Percentiles rank a stretch among this genome's conserved stretches.
These are phyloP conservation scores for Xylaria arbuscula DNA, from an alignment of 2,329 filamentous ascomycete species.

Conservation along the genomic window DNA sequence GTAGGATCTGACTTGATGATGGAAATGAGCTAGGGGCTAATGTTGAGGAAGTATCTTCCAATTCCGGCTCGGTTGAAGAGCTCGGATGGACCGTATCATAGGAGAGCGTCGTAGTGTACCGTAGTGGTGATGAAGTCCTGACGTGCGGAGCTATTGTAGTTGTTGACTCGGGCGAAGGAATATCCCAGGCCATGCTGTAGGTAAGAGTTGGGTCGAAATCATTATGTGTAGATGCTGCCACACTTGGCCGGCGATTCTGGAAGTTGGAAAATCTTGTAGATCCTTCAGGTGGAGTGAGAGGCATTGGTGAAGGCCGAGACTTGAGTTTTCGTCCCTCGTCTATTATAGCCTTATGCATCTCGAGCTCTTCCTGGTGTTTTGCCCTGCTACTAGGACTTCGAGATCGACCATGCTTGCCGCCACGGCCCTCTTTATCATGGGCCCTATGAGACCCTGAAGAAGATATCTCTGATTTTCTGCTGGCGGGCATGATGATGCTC, in stretches of 20 bases:
- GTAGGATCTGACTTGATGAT: constrained; percentile 59
- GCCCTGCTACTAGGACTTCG: constrained; percentile 34
- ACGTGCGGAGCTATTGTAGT: constrained; percentile 40
- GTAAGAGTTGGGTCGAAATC: constrained; percentile 57
- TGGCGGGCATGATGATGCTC: constrained; percentile 45
- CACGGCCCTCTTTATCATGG: constrained; percentile 25
- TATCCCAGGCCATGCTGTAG: constrained; percentile 63
- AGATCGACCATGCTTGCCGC: constrained; percentile 27
- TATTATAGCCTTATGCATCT: constrained; percentile 41
- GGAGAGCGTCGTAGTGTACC: constrained; percentile 57
- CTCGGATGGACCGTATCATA: constrained; percentile 45
- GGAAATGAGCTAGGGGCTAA: constrained; percentile 64
- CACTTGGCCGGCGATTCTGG: constrained; percentile 53
- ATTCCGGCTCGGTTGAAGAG: constrained; percentile 35
- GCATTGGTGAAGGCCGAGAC: constrained; percentile 58
- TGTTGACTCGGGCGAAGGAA: constrained; percentile 50
- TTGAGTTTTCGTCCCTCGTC: constrained; percentile 49
- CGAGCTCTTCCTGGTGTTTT: constrained; percentile 30
- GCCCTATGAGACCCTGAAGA: constrained; percentile 19
- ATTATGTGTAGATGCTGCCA: constrained; percentile 50
- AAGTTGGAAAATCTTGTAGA: constrained; percentile 58
- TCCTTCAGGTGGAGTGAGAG: constrained; percentile 61
- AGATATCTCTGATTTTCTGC: constrained; percentile 40
- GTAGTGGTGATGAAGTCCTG: constrained; percentile 50
- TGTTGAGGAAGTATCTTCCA: constrained; percentile 44